A percentile compares a stretch with the other conserved stretches of the same genome.
These are phyloP conservation scores for Penicillium sclerotigenum DNA, from an alignment of 2,329 filamentous ascomycete species.

Conservation along the genomic window DNA sequence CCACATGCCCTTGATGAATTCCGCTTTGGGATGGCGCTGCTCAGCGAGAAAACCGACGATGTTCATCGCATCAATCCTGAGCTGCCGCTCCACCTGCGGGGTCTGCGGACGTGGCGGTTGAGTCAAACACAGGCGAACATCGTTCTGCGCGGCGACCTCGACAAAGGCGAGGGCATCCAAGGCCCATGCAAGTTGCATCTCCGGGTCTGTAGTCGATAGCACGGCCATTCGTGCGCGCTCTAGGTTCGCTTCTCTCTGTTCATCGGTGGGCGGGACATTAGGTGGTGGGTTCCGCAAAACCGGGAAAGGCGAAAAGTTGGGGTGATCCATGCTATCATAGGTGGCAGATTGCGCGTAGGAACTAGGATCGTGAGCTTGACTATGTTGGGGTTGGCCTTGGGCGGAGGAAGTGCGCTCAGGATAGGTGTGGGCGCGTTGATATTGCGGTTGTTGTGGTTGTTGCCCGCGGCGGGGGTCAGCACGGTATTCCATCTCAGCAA, in stretches of 20 bases:
- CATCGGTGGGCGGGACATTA: conserved; percentile 89
- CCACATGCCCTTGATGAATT: conserved; percentile 96
- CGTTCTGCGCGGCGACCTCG: conserved; percentile 76
- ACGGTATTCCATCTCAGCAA: conserved; percentile 86
- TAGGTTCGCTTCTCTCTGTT: conserved; percentile 86
- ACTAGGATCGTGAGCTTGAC: conserved; percentile 36
- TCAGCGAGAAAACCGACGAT: conserved; percentile 87
- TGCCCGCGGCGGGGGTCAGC: conserved; percentile 52
- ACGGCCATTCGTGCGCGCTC: conserved; percentile 81
- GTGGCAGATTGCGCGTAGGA: conserved; percentile 53
- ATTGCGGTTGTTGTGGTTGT: conserved; percentile 30
- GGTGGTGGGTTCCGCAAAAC: conserved; percentile 73
- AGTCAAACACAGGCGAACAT: conserved; percentile 61
- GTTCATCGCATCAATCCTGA: conserved; percentile 83
- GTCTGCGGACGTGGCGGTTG: conserved; percentile 67
- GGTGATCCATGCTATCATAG: conserved; percentile 52
- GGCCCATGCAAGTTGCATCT: conserved; percentile 96
- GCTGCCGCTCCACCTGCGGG: conserved; percentile 81
- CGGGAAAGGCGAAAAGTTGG: conserved; percentile 89
- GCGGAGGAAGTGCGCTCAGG: conserved; percentile 39
- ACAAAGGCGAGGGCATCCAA: conserved; percentile 88
- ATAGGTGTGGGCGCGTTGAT: conserved; percentile 30
- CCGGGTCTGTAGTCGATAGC: conserved; percentile 87
- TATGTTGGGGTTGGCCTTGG: conserved; percentile 30
- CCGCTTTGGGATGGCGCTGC: conserved; percentile 87